Evolutionary conservation across 148 eudicot genomes (phyloP).

Genomic region (Polygonum maritimum): DNA sequence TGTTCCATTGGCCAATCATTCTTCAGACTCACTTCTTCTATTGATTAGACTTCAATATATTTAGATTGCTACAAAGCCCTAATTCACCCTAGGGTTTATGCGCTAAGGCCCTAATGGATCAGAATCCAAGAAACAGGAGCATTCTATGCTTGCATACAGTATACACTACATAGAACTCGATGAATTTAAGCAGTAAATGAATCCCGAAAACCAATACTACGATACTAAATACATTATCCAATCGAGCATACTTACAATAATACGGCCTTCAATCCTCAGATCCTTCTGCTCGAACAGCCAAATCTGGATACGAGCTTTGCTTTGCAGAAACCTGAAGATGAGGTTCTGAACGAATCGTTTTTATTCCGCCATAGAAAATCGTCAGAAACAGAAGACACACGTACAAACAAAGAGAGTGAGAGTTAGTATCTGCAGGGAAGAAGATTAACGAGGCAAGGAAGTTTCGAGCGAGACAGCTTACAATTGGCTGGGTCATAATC

Average conservation of each 20-base stretch:
- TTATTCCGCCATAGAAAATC: background rate
- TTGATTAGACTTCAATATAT: background rate
- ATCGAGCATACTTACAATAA: conserved; percentile 44
- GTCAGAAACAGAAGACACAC: background rate
- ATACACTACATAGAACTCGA: background rate
- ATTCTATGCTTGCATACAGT: background rate
- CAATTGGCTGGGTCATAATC: conserved; percentile 47
- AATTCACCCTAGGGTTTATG: background rate
- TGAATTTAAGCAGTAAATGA: background rate
- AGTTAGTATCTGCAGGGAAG: background rate
- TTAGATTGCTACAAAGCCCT: background rate
- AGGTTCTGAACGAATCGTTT: conserved; percentile 21
- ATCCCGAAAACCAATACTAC: background rate
- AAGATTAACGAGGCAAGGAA: background rate
- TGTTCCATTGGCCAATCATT: background rate
- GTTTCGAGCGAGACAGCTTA: background rate
- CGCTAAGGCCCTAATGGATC: background rate
- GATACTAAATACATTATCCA: background rate
- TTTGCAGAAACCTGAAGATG: conserved; percentile 33
- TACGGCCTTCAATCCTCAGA: conserved; percentile 86
- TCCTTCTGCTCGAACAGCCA: conserved; percentile 99
- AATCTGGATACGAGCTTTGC: conserved; percentile 84
- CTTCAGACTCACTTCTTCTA: background rate
- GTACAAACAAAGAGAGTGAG: background rate
- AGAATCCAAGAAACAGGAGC: background rate